These are phyloP conservation scores for Candida succiphila DNA, from an alignment of 805 yeast genomes.

Conservation along the genomic window DNA sequence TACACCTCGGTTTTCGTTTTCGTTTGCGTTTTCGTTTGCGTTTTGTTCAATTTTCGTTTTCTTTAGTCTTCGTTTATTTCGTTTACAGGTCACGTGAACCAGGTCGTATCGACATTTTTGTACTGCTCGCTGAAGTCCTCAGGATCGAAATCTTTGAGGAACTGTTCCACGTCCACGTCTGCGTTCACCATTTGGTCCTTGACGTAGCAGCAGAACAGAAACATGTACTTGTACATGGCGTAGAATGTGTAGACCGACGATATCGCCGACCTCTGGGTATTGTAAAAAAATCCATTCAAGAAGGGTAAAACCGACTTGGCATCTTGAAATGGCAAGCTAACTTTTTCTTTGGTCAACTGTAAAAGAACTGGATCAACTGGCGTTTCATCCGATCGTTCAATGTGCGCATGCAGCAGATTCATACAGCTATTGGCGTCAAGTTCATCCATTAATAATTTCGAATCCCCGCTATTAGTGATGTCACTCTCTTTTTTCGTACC, in stretches of 20 bases:
- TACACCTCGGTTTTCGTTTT: no score
- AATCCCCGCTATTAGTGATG: neutral
- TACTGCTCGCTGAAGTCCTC: conserved; percentile 7
- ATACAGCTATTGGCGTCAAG: conserved; percentile 8
- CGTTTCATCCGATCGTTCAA: neutral
- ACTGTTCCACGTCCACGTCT: conserved; percentile 1
- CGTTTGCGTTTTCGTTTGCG: no score
- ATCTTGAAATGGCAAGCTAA: conserved; percentile 8
- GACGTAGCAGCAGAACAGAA: conserved; percentile 8
- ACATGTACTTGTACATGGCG: conserved; percentile 17
- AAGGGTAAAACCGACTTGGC: conserved; percentile 11
- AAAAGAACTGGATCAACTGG: conserved; percentile 1
- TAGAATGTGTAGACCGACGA: conserved; percentile 18
- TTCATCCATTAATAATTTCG: conserved; percentile 9
- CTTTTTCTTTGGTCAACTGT: conserved; percentile 1
- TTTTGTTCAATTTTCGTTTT: no score
- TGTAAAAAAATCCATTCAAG: conserved; percentile 19
- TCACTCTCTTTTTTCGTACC: neutral
- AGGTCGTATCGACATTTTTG: conserved; percentile 11
- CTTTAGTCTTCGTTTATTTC: no score
- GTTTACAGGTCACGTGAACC: no score
- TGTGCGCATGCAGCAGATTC: conserved; percentile 4
- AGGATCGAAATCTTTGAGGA: conserved; percentile 6
- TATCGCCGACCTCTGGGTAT: conserved; percentile 16
- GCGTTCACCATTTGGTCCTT: conserved; percentile 3